phyloP scores from a whole-genome alignment of 1,139 yeast species.

The Candida mesenterica region DNA sequence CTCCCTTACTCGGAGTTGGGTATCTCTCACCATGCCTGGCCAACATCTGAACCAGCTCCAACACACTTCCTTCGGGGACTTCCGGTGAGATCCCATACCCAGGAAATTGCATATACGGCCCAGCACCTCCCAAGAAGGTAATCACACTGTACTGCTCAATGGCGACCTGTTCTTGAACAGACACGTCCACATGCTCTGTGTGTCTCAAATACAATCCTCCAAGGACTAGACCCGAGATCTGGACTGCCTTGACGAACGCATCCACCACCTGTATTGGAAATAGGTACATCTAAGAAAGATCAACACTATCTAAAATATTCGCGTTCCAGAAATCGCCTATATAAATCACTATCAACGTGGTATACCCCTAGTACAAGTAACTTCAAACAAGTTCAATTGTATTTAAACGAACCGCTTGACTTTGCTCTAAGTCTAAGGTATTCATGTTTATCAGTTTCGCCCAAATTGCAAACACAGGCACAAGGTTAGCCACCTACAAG shows the following conservation, averaged over 20 bases:
- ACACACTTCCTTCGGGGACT: constrained; percentile 49
- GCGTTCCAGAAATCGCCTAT: too few species aligned
- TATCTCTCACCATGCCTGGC: constrained; percentile 74
- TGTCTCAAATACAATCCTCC: constrained; percentile 7
- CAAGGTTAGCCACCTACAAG: too few species aligned
- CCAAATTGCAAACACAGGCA: too few species aligned
- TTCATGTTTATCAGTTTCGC: too few species aligned
- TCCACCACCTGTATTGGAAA: neutral
- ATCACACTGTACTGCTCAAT: constrained; percentile 40
- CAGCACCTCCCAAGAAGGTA: constrained; percentile 45
- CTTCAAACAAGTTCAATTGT: too few species aligned
- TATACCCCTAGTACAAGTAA: too few species aligned
- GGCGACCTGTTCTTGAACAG: constrained; percentile 37
- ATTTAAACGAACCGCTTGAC: too few species aligned
- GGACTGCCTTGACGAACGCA: constrained; percentile 8
- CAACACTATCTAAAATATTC: too few species aligned
- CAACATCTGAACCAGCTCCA: constrained; percentile 62
- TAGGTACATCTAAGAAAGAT: too few species aligned
- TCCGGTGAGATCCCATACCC: constrained; percentile 48
- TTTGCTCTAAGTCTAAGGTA: too few species aligned
- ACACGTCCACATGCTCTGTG: constrained; percentile 19
- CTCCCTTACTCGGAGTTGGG: constrained; percentile 33
- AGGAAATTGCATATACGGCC: constrained; percentile 44
- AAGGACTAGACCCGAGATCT: constrained; percentile 8
- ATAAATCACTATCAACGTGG: too few species aligned